phyloP scores from a whole-genome alignment of 257 asterid genomes.

The Agastache rugosa region DNA sequence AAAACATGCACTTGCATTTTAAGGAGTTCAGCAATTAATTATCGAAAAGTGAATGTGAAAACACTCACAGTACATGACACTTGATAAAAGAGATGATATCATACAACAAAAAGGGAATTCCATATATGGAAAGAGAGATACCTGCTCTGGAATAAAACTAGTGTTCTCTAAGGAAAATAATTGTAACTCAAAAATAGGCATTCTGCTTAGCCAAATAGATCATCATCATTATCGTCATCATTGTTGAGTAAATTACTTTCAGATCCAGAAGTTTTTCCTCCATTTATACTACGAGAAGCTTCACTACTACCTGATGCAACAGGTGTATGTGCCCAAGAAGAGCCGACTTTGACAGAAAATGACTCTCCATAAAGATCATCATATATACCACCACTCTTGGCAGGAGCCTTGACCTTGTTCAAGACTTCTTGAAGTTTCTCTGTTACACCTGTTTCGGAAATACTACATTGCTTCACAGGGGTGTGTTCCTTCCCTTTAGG shows the following conservation, averaged over 20 bases:
- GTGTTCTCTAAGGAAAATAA: constrained; percentile 37
- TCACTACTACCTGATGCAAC: constrained; percentile 44
- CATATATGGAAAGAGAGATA: constrained; percentile 37
- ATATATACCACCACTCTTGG: constrained; percentile 77
- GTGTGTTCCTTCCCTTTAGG: constrained; percentile 84
- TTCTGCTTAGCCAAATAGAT: constrained; percentile 78
- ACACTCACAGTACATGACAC: constrained; percentile 30
- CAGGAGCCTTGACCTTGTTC: constrained; percentile 79
- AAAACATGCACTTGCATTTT: background rate
- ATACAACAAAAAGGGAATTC: constrained; percentile 51
- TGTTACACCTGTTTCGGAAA: constrained; percentile 71
- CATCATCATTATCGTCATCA: constrained; percentile 76
- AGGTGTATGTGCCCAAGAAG: constrained; percentile 83
- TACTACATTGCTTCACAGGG: constrained; percentile 49
- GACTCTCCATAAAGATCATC: constrained; percentile 95
- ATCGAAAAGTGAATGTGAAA: constrained; percentile 1
- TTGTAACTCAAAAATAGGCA: constrained; percentile 30
- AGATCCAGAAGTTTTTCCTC: constrained; percentile 46
- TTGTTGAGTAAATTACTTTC: constrained; percentile 43
- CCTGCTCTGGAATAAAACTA: constrained; percentile 44
- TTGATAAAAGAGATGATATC: constrained; percentile 30
- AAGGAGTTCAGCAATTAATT: background rate
- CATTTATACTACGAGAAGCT: constrained; percentile 45
- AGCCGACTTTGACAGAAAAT: constrained; percentile 72
- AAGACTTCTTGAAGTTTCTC: constrained; percentile 86